Conservation (phyloP, 139 green algal species). For the Chlorella sp. region DNA sequence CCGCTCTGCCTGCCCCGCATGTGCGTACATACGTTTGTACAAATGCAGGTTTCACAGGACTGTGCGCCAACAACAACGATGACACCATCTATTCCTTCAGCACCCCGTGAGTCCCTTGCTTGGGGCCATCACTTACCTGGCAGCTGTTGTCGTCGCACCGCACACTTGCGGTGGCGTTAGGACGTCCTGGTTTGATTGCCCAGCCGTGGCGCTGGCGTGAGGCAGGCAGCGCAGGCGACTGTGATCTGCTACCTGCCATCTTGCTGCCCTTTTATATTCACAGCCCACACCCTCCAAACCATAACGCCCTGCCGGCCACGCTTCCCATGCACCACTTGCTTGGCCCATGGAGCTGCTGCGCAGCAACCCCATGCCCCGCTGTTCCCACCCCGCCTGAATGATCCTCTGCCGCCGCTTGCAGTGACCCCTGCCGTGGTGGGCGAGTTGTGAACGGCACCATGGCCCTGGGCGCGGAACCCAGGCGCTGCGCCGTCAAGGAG, state of each 20-base stretch:
- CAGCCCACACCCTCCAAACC: too few species aligned
- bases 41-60: background rate
- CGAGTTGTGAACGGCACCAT: background rate
- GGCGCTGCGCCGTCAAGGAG: background rate
- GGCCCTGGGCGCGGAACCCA: background rate
- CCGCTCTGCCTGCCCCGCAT: background rate
- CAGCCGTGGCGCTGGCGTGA: too few species aligned
- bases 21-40: background rate
- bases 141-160: too few species aligned
- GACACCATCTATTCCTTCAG: background rate
- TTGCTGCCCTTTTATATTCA: too few species aligned
- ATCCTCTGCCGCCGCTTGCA: background rate
- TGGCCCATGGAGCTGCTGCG: too few species aligned
- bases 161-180: too few species aligned
- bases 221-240: too few species aligned
- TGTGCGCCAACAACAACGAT: conserved; percentile 1
- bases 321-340: too few species aligned
- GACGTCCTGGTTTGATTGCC: too few species aligned
- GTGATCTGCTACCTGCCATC: too few species aligned
- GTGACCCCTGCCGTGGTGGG: background rate
- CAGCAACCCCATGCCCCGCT: background rate
- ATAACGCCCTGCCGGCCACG: too few species aligned
- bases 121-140: too few species aligned
- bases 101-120: conserved; percentile 7
- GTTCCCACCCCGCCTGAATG: background rate